phyloP scores from a whole-genome alignment of 1,284 basidiomycete species.

The Polyporus tsugae region DNA sequence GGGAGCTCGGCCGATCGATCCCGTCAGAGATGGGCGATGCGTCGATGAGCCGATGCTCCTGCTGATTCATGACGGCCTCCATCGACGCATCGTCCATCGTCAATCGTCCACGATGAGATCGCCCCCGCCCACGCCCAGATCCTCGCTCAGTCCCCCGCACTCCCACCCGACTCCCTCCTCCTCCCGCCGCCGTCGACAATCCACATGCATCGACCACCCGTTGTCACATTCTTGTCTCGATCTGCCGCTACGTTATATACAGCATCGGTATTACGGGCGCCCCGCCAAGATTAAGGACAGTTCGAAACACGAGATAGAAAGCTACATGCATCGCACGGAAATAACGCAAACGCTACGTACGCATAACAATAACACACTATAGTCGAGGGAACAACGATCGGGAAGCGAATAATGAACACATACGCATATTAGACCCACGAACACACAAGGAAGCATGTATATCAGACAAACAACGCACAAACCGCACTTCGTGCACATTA shows the following conservation, averaged over 20 bases:
- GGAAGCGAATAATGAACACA: not conserved
- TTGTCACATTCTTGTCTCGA: not conserved
- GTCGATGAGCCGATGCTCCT: constrained; percentile 10
- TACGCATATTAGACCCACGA: constrained; percentile 6
- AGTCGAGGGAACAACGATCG: not conserved
- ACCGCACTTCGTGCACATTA: not conserved
- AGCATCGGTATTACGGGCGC: not conserved
- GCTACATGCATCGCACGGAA: not conserved
- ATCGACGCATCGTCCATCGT: constrained; percentile 19
- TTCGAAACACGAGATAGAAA: not conserved
- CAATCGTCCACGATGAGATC: constrained; percentile 24
- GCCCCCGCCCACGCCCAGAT: constrained; percentile 13
- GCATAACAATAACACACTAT: not conserved
- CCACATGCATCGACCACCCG: constrained; percentile 12
- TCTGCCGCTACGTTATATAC: constrained; percentile 1
- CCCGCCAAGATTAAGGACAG: not conserved
- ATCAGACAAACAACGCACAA: constrained; percentile 5
- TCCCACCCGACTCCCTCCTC: not conserved
- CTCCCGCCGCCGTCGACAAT: not conserved
- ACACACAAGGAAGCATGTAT: constrained; percentile 8
- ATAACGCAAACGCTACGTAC: constrained; percentile 8
- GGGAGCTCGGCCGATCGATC: constrained; percentile 27
- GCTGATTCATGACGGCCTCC: not conserved
- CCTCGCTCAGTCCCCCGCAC: not conserved
- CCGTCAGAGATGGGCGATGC: constrained; percentile 29